Evolutionary conservation across 208 protist species (phyloP).

Genomic region (Trypanosomatidae sp.): DNA sequence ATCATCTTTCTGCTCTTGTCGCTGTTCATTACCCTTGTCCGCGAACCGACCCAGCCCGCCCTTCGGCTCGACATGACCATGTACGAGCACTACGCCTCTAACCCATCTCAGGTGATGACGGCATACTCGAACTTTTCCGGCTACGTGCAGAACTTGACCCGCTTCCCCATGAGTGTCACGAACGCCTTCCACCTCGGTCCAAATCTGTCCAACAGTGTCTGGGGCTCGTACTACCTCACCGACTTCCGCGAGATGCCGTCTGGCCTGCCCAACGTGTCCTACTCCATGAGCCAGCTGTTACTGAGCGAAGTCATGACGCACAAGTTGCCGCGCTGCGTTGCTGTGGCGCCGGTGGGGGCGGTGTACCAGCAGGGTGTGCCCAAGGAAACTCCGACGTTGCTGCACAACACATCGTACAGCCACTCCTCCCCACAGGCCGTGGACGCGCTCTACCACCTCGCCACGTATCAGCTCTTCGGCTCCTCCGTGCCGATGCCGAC

Average conservation of each 20-base stretch:
- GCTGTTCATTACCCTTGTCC: constrained; percentile 66
- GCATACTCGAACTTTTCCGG: constrained; percentile 20
- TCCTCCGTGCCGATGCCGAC: constrained; percentile 21
- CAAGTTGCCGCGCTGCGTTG: constrained; percentile 42
- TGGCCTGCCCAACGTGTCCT: constrained; percentile 27
- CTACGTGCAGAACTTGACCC: constrained; percentile 3
- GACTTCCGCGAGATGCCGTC: constrained; percentile 19
- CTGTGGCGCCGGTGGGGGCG: constrained; percentile 35
- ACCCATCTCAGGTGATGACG: constrained; percentile 49
- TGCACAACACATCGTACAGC: constrained; percentile 62
- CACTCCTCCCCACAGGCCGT: constrained; percentile 65
- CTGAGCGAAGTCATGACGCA: constrained; percentile 34
- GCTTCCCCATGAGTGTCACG: constrained; percentile 4
- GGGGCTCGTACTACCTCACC: constrained; percentile 32
- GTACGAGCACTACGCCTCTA: constrained; percentile 50
- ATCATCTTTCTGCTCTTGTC: constrained; percentile 71
- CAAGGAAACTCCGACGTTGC: constrained; percentile 27
- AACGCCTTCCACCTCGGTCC: constrained; percentile 35
- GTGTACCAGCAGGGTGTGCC: constrained; percentile 28
- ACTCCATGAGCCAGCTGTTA: constrained; percentile 37
- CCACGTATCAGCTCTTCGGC: constrained; percentile 49
- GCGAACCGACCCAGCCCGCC: constrained; percentile 45
- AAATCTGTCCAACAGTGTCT: constrained; percentile 15
- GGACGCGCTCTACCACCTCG: constrained; percentile 56
- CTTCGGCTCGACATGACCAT: constrained; percentile 68